A percentile compares a stretch with the other conserved stretches of the same genome.
These are phyloP conservation scores for Vararia minispora DNA, from an alignment of 768 basidiomycete species.

Conservation along the genomic window DNA sequence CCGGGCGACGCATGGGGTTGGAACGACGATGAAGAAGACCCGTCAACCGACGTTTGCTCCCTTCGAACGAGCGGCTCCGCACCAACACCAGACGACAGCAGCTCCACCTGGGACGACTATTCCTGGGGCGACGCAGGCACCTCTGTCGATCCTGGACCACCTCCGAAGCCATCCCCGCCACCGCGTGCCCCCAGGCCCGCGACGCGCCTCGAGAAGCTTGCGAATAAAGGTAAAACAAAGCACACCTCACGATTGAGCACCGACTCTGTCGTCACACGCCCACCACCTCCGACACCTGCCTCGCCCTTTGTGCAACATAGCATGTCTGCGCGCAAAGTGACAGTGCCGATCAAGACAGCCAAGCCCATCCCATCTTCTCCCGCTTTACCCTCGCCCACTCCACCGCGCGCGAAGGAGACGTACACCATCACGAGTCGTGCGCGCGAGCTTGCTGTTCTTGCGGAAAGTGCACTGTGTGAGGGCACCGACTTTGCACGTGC, in stretches of 20 bases:
- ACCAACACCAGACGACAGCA: conserved; percentile 20
- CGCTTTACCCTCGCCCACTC: conserved; percentile 1
- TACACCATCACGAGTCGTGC: conserved; percentile 7
- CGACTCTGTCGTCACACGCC: conserved; percentile 15
- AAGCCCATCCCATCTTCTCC: no score
- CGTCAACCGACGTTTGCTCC: conserved; percentile 18
- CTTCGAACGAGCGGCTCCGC: no score
- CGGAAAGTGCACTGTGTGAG: conserved; percentile 10
- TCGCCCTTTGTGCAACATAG: background rate
- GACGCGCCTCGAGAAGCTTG: conserved; percentile 45
- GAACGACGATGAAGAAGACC: conserved; percentile 42
- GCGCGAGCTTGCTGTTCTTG: conserved; percentile 8
- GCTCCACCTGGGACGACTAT: conserved; percentile 48
- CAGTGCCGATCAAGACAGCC: background rate
- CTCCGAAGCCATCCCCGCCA: conserved; percentile 18
- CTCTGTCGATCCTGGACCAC: conserved; percentile 3
- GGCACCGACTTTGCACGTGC: conserved; percentile 44
- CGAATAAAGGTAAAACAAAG: conserved; percentile 39
- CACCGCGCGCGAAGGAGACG: conserved; percentile 3
- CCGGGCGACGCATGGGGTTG: conserved; percentile 67
- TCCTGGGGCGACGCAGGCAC: conserved; percentile 47
- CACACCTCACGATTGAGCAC: conserved; percentile 9
- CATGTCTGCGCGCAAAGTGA: background rate
- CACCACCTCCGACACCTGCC: conserved; percentile 19
- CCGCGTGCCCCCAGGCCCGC: conserved; percentile 37